These are phyloP conservation scores for Hippophae tibetana DNA, from an alignment of 306 rosid species.

Conservation along the genomic window DNA sequence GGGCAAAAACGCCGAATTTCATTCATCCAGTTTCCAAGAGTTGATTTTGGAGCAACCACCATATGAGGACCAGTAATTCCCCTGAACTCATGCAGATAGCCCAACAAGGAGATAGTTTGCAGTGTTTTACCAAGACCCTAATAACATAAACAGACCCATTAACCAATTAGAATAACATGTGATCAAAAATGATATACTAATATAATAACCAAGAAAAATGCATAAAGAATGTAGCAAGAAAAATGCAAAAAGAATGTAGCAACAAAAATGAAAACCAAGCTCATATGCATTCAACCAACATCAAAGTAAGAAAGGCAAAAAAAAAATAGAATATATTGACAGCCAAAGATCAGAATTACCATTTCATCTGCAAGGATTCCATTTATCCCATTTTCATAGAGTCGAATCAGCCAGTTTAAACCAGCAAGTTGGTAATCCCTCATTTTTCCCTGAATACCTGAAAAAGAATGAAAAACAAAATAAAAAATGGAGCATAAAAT, in stretches of 20 bases:
- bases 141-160: slow-evolving; percentile 7
- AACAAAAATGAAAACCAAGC: too few species aligned
- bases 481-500: too few species aligned
- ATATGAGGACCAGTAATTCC: slow-evolving; percentile 93
- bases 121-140: slow-evolving; percentile 98
- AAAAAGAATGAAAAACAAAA: slow-evolving; percentile 4
- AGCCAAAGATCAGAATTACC: slow-evolving; percentile 33
- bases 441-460: slow-evolving; percentile 97
- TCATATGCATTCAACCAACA: background rate
- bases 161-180: slow-evolving; percentile 1
- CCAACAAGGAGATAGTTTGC: slow-evolving; percentile 91
- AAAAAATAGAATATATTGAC: background rate
- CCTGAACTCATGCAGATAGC: slow-evolving; percentile 88
- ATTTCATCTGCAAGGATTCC: slow-evolving; percentile 99
- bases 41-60: slow-evolving; percentile 99
- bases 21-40: slow-evolving; percentile 99
- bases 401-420: slow-evolving; percentile 86
- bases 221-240: background rate
- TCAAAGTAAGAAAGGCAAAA: background rate
- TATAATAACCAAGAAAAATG: slow-evolving; percentile 2
- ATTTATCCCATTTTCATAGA: slow-evolving; percentile 94
- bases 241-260: background rate
- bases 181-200: slow-evolving; percentile 1
- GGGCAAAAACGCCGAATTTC: slow-evolving; percentile 97
- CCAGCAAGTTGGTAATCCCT: slow-evolving; percentile 99